Percentiles rank a stretch among this genome's conserved stretches.
phyloP scores from a whole-genome alignment of 1,284 basidiomycete genomes.

The Exsudoporus floridanus region DNA sequence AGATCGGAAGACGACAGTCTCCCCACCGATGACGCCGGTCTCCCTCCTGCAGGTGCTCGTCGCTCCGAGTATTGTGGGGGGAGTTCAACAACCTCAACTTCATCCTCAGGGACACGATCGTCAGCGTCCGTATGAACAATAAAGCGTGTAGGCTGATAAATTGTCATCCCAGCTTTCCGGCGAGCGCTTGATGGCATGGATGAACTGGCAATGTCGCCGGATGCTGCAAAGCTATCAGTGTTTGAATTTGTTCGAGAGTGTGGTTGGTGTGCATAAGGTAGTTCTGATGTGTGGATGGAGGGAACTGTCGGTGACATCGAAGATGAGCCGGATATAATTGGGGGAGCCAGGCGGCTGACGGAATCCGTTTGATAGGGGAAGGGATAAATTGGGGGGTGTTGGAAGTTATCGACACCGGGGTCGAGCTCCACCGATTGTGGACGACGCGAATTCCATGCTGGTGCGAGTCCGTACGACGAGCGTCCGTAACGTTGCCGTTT shows the following conservation, averaged over 20 bases:
- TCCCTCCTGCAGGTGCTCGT: conserved; percentile 31
- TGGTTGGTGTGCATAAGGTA: conserved; percentile 27
- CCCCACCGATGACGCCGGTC: conserved; percentile 14
- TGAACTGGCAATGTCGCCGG: conserved; percentile 25
- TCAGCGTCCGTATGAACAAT: conserved; percentile 73
- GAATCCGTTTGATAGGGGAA: conserved; percentile 34
- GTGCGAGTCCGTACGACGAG: conserved; percentile 18
- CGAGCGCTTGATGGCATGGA: conserved; percentile 42
- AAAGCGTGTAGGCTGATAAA: conserved; percentile 50
- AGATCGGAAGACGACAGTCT: conserved; percentile 7
- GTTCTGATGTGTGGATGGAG: conserved; percentile 10
- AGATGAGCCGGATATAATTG: conserved; percentile 4
- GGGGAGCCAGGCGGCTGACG: conserved; percentile 18
- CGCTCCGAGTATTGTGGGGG: conserved; percentile 71
- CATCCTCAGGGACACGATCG: conserved; percentile 46
- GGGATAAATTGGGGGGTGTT: conserved; percentile 27
- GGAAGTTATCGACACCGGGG: conserved; percentile 18
- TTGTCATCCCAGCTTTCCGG: conserved; percentile 47
- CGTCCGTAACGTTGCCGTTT: conserved; percentile 39
- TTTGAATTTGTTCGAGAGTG: conserved; percentile 26
- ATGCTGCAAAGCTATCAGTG: conserved; percentile 18
- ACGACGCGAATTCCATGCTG: conserved; percentile 26
- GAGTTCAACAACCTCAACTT: conserved; percentile 64
- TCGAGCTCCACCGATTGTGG: conserved; percentile 34
- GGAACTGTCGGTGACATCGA: conserved; percentile 5